Evolutionary conservation across 495 filamentous ascomycete species (phyloP), one percentile per base, ranked within the genome.

Genomic region (Xylaria venustula): DNA sequence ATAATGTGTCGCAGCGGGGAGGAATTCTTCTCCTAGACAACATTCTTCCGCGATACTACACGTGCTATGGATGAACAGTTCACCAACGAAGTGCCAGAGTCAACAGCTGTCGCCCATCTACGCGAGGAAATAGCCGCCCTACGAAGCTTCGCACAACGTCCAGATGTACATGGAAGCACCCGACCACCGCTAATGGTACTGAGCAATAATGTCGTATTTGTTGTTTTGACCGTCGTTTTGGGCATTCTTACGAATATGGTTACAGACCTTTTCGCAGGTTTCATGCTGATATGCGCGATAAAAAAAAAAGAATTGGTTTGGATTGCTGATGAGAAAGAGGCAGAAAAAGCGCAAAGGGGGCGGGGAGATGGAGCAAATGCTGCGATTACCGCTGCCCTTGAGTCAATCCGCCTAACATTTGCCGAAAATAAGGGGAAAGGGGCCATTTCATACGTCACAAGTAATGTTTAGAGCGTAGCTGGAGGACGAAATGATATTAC

Each of bases 181-280:
- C 42, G 42, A 37, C 28, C 41, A 17, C 54, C 54, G 11, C 15
- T 57, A 8, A 34, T 32, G 12, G 42, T 48, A 17, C 19, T 47
- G 5, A 36, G 26, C 28, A 47, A 48, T 47, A 57, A 41, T 3
- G 11, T 37, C 6, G 54, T 57, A 17, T 57, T 57, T 19, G 42
- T 28, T 19, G 42, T 47, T 11, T 36, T 57, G 42, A 57, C 54
- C 19, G 19, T 37, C 14, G 20, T 57, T n/a, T 11, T 57, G 17
- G 54, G 54, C 3, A 34, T 57, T 36, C 44, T 57, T 11, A 57
- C 54, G 7, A 57, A 57, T 47, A 47, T 42, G 2, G 54, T 57
- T 37, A 57, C 54, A 0, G 42, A 57, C n/a, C 28, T 57, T 8
- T 57, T 57, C 28, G 54, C 54, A 4, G 54, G 47, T 25, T 47